These are phyloP conservation scores for Lepiota brunneoincarnata DNA, from an alignment of 768 basidiomycete species.

Conservation along the genomic window DNA sequence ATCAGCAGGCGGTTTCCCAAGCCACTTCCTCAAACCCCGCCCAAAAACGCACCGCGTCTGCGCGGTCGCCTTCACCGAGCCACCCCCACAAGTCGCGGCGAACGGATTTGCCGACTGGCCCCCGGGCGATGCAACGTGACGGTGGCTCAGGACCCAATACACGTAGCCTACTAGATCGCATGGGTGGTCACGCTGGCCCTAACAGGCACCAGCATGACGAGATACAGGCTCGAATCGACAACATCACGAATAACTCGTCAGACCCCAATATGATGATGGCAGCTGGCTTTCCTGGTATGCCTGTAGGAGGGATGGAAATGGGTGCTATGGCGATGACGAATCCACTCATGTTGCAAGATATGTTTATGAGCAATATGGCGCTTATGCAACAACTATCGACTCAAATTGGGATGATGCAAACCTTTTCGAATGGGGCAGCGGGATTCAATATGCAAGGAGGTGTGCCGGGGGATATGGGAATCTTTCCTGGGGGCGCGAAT, in stretches of 20 bases:
- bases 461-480: slow-evolving; percentile 52
- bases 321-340: slow-evolving; percentile 53
- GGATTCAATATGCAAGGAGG: slow-evolving; percentile 59
- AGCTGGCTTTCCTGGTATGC: slow-evolving; percentile 40
- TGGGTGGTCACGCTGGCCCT: slow-evolving; percentile 56
- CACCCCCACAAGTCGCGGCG: slow-evolving; percentile 72
- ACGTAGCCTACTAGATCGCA: slow-evolving; percentile 77
- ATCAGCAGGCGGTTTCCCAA: slow-evolving; percentile 74
- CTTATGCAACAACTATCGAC: slow-evolving; percentile 92
- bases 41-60: slow-evolving; percentile 65
- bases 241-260: slow-evolving; percentile 59
- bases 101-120: slow-evolving; percentile 79
- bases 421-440: slow-evolving; percentile 47
- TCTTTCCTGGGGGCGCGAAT: slow-evolving; percentile 42
- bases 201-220: slow-evolving; percentile 53
- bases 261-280: slow-evolving; percentile 58
- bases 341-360: slow-evolving; percentile 77
- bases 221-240: slow-evolving; percentile 78
- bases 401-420: slow-evolving; percentile 73
- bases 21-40: slow-evolving; percentile 44
- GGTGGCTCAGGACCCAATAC: slow-evolving; percentile 32
- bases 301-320: slow-evolving; percentile 56
- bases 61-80: slow-evolving; percentile 63
- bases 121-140: slow-evolving; percentile 73
- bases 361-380: slow-evolving; percentile 91